Evolutionary conservation across 176 grass and related monocot species (phyloP).

Genomic region (Carex kokanica): DNA sequence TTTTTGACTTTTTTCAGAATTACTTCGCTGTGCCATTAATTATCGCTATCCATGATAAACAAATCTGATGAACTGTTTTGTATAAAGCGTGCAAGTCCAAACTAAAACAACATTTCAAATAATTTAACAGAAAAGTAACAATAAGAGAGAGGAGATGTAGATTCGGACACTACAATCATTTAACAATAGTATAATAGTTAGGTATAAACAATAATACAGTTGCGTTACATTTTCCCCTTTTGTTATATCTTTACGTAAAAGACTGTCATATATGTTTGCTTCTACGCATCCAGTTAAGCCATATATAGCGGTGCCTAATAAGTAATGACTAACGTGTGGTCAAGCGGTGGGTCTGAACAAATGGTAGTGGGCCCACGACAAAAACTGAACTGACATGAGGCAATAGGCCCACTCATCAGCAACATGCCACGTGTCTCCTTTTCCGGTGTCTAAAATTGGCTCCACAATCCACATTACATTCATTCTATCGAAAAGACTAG

Average conservation of each 20-base stretch:
- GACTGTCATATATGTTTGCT: not conserved
- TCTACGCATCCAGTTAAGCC: not conserved
- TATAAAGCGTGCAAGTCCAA: not conserved
- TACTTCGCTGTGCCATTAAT: not conserved
- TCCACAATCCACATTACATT: not conserved
- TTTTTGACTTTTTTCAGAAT: not conserved
- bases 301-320: not conserved
- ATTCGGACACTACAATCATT: not conserved
- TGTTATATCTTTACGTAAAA: not conserved
- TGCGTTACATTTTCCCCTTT: not conserved
- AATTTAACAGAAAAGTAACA: not conserved
- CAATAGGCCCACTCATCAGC: not conserved
- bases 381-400: not conserved
- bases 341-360: not conserved
- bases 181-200: not conserved
- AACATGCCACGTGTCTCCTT: conserved; percentile 1
- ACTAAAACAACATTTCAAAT: not conserved
- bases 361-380: not conserved
- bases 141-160: not conserved
- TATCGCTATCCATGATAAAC: not conserved
- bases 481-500: not conserved
- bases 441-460: not conserved
- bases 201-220: not conserved
- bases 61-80: not conserved
- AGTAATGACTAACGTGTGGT: not conserved